Evolutionary conservation across 805 yeast genomes (phyloP).

Genomic region (Nakazawaea populi): DNA sequence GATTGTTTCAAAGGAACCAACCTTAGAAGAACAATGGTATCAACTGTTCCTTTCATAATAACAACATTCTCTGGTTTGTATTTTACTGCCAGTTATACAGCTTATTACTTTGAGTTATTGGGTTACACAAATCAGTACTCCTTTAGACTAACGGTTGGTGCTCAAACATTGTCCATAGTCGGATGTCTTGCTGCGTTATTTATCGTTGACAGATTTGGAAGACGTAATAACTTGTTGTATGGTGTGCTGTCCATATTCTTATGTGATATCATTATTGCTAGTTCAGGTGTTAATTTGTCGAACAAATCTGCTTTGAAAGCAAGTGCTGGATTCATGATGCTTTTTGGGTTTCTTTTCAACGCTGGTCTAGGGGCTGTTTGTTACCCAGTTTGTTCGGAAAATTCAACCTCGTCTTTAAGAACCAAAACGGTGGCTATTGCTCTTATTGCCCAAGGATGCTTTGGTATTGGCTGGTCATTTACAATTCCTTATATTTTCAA

Average conservation of each 20-base stretch:
- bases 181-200: slow-evolving; percentile 48
- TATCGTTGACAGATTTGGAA: slow-evolving; percentile 57
- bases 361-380: slow-evolving; percentile 24
- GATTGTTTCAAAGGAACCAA: slow-evolving; percentile 41
- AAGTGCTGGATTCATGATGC: slow-evolving; percentile 20
- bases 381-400: slow-evolving; percentile 16
- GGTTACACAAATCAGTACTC: slow-evolving; percentile 37
- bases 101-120: slow-evolving; percentile 43
- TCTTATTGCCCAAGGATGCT: slow-evolving; percentile 8
- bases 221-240: slow-evolving; percentile 36
- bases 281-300: slow-evolving; percentile 15
- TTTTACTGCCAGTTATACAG: slow-evolving; percentile 38
- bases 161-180: slow-evolving; percentile 24
- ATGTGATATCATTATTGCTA: slow-evolving; percentile 20
- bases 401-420: slow-evolving; percentile 14
- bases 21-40: slow-evolving; percentile 39
- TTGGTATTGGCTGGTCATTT: slow-evolving; percentile 15
- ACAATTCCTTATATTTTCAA: slow-evolving; percentile 19
- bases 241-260: slow-evolving; percentile 22
- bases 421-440: slow-evolving; percentile 16
- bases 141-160: slow-evolving; percentile 23
- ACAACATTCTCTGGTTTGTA: slow-evolving; percentile 43
- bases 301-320: slow-evolving; percentile 22
- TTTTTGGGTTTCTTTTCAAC: slow-evolving; percentile 20
- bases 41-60: slow-evolving; percentile 31